A percentile compares a stretch with the other conserved stretches of the same genome.
Conservation (phyloP, 441 rosid species). For the Populus tomentosa region DNA sequence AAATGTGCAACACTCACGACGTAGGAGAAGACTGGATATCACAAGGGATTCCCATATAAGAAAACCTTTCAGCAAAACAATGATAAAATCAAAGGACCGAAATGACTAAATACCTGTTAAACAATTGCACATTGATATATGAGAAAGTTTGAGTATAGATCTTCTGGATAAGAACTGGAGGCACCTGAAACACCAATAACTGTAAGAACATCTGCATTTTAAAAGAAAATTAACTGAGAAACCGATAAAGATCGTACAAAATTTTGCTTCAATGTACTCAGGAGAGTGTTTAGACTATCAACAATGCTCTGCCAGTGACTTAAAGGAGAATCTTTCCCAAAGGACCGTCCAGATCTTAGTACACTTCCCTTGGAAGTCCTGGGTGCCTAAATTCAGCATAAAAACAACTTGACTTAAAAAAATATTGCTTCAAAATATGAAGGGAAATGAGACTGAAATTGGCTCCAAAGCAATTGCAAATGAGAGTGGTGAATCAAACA, state of each 20-base stretch:
- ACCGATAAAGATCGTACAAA: conserved; percentile 44
- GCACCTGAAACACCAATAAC: conserved; percentile 58
- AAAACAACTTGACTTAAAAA: neutral
- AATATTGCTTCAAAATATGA: neutral
- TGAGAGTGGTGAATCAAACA: neutral
- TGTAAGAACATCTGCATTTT: conserved; percentile 26
- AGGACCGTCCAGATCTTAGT: conserved; percentile 89
- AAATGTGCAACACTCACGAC: conserved; percentile 97
- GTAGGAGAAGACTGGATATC: conserved; percentile 77
- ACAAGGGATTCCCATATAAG: conserved; percentile 19
- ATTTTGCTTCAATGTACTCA: conserved; percentile 77
- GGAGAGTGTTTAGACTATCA: conserved; percentile 76
- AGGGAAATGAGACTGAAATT: neutral
- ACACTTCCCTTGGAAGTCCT: conserved; percentile 84
- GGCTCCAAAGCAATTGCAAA: neutral
- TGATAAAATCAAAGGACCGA: conserved; percentile 5
- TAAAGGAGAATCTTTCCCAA: conserved; percentile 82
- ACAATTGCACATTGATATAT: conserved; percentile 82
- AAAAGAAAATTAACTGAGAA: conserved; percentile 8
- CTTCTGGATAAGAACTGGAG: conserved; percentile 90
- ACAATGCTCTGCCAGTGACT: conserved; percentile 95
- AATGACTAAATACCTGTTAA: conserved; percentile 63
- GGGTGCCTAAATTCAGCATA: conserved; percentile 66
- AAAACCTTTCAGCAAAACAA: conserved; percentile 15
- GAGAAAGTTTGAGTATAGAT: conserved; percentile 93